phyloP scores from a whole-genome alignment of 495 filamentous ascomycete genomes.

The Rhizodiscina lignyota region DNA sequence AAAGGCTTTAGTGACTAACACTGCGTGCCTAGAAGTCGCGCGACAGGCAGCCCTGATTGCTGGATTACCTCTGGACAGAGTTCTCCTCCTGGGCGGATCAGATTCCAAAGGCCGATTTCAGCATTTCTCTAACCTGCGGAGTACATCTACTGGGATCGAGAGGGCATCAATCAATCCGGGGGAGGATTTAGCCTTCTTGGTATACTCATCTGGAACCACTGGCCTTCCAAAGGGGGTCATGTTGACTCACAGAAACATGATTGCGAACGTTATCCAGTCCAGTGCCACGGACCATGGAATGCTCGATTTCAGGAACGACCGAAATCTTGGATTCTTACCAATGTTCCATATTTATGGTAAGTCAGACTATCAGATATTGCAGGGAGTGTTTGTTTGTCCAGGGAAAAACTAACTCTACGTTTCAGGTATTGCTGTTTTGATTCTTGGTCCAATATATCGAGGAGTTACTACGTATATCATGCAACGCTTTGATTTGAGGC shows the following conservation, averaged over 20 bases:
- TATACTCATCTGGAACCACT: constrained; percentile 85
- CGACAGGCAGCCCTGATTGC: constrained; percentile 47
- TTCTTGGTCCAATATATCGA: constrained; percentile 45
- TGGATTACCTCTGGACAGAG: constrained; percentile 45
- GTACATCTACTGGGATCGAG: constrained; percentile 29
- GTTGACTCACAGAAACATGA: constrained; percentile 67
- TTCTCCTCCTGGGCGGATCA: constrained; percentile 67
- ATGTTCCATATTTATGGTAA: constrained; percentile 87
- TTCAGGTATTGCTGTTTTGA: constrained; percentile 33
- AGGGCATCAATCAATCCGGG: constrained; percentile 32
- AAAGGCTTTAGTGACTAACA: constrained; percentile 60
- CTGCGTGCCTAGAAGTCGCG: constrained; percentile 41
- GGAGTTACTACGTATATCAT: constrained; percentile 61
- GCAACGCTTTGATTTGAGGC: constrained; percentile 67
- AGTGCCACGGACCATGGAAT: constrained; percentile 39
- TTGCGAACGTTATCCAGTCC: constrained; percentile 48
- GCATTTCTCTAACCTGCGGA: constrained; percentile 59
- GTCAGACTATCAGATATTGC: no score
- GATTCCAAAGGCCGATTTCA: constrained; percentile 43
- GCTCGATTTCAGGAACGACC: constrained; percentile 51
- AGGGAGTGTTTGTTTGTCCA: no score
- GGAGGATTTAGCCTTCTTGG: constrained; percentile 47
- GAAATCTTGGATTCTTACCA: constrained; percentile 62
- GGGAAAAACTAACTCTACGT: no score
- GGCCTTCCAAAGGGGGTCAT: constrained; percentile 86